Base-by-base conservation (phyloP, 2,329 filamentous ascomycete species). In the Fulvia fulva region DNA sequence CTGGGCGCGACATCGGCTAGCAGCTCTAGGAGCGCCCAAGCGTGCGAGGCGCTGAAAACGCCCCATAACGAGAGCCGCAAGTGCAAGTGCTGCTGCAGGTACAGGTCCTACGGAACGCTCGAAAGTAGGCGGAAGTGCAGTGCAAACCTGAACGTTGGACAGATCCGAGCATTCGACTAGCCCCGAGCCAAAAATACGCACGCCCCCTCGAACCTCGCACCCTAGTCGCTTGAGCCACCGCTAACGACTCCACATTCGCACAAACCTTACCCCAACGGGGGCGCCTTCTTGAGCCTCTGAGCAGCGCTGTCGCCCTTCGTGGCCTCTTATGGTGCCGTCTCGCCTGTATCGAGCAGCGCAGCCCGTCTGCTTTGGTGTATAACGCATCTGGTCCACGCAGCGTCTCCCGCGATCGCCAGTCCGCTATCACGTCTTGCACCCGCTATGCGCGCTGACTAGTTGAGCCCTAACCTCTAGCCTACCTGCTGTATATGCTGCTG, bases 361-460 rank as follows among this genome's bases (percentile, higher is more conserved):
- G 21, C 26, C 22, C n/a, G 47, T 50, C 47, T 26, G 22, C 23
- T 26, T 28, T 11, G 23, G 47, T 21, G 23, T 11, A 32, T 44
- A 26, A 44, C 23, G 37, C 51, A 9, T 28, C 34, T 21, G n/a
- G 37, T 45, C 19, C 32, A 45, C 25, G 51, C 30, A 45, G 51
- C 28, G 16, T 30, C 30, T 23, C 50, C 50, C 34, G 51, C 55
- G 51, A 62, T 62, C 59, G 28, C 41, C 64, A 59, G 45, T 5
- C 53, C 57, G 47, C 56, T 56, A 63, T 62, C 56, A 55, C 61
- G 52, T 53, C 57, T 50, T 55, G 41, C n/a, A 12, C 43, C 43
- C 50, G 22, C 30, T 25, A 43, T 43, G 28, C 55, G 44, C 34
- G 30, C 53, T 51, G 56, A 57, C 58, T 59, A 56, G 53, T 52